phyloP scores from a whole-genome alignment of 1,139 yeast species.

The Pichia sp. region DNA sequence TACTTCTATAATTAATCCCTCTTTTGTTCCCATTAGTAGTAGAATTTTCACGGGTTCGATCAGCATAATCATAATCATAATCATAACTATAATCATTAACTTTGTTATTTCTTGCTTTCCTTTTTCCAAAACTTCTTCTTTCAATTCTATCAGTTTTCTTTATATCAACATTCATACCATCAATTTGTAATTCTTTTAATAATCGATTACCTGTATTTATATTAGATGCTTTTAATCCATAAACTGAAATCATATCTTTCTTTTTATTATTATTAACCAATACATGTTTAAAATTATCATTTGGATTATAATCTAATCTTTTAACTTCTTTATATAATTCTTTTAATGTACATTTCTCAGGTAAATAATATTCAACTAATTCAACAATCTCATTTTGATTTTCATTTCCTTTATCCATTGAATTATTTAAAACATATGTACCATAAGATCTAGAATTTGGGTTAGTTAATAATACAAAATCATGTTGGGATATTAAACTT shows the following conservation, averaged over 20 bases:
- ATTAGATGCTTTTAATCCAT: constrained; percentile 11
- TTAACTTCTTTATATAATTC: constrained; percentile 13
- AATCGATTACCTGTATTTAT: constrained; percentile 8
- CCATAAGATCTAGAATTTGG: constrained; percentile 25
- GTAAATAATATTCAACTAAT: constrained; percentile 16
- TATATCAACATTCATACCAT: constrained; percentile 14
- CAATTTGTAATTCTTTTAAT: constrained; percentile 14
- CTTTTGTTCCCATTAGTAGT: not conserved
- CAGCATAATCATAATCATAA: not conserved
- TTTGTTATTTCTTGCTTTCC: constrained; percentile 1
- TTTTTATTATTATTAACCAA: constrained; percentile 10
- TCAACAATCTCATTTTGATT: constrained; percentile 20
- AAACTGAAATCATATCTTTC: constrained; percentile 9
- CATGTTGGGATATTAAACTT: constrained; percentile 7
- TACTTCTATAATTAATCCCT: constrained; percentile 1
- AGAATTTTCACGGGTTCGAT: not conserved
- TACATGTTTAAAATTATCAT: constrained; percentile 14
- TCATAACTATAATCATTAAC: not conserved
- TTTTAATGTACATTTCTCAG: constrained; percentile 11
- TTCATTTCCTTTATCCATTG: constrained; percentile 19
- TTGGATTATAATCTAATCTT: constrained; percentile 1
- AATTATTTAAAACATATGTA: constrained; percentile 21
- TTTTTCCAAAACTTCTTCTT: constrained; percentile 5
- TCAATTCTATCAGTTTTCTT: constrained; percentile 6
- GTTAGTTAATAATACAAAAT: constrained; percentile 21